phyloP scores from a whole-genome alignment of 2,329 filamentous ascomycete genomes.

The Leptographium radiaticola region DNA sequence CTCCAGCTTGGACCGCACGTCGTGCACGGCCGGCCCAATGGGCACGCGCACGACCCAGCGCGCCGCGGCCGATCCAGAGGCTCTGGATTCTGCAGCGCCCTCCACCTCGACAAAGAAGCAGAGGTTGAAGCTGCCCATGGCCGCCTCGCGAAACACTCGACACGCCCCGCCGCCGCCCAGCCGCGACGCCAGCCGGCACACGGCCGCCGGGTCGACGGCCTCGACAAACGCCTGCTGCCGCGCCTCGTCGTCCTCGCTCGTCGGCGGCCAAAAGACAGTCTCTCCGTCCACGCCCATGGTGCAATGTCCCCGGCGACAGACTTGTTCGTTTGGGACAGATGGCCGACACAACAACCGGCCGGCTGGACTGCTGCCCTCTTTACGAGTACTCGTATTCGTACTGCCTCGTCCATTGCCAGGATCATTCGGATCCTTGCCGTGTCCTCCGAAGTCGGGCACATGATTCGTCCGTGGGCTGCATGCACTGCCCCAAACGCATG shows the following conservation, averaged over 20 bases:
- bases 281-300: not conserved
- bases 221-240: not conserved
- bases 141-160: not conserved
- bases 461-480: too few relatives aligned
- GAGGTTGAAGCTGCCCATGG: conserved; percentile 4
- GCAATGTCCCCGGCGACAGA: not conserved
- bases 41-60: conserved; percentile 15
- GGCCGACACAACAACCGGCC: too few relatives aligned
- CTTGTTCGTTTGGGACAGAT: not conserved
- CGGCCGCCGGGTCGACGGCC: not conserved
- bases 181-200: conserved; percentile 1
- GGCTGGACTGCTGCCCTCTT: too few relatives aligned
- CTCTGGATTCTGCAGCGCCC: too few relatives aligned
- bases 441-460: too few relatives aligned
- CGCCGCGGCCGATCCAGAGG: not conserved
- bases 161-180: not conserved
- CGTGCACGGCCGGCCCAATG: conserved; percentile 11
- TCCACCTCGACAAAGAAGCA: conserved; percentile 6
- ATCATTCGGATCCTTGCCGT: too few relatives aligned
- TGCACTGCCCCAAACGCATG: too few relatives aligned
- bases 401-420: too few relatives aligned
- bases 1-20: conserved; percentile 15
- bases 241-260: not conserved
- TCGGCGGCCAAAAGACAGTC: not conserved
- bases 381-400: too few relatives aligned